These are phyloP conservation scores for Pythium aphanidermatum DNA, from an alignment of 352 stramenopile species.

Conservation along the genomic window DNA sequence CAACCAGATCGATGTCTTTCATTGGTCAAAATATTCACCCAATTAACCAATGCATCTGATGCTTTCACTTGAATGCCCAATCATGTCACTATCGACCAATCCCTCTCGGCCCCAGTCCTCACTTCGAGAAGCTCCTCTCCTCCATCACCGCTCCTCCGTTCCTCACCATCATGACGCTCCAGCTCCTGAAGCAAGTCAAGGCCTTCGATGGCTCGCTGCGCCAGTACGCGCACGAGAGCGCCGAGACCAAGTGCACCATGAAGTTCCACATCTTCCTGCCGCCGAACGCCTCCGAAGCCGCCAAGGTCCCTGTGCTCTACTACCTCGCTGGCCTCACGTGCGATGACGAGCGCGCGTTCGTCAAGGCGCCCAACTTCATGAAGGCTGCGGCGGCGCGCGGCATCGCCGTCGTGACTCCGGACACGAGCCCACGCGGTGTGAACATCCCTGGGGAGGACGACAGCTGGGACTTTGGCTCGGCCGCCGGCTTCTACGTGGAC, in stretches of 20 bases:
- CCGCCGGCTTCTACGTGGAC: slow-evolving; percentile 97
- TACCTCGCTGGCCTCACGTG: slow-evolving; percentile 97
- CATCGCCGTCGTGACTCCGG: slow-evolving; percentile 93
- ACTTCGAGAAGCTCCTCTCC: too few species aligned
- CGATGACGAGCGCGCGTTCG: slow-evolving; percentile 94
- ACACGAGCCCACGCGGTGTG: slow-evolving; percentile 93
- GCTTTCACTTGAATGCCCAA: too few species aligned
- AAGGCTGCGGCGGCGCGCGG: slow-evolving; percentile 84
- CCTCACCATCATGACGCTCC: slow-evolving; percentile 26
- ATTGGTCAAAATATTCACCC: too few species aligned
- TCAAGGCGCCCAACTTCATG: slow-evolving; percentile 92
- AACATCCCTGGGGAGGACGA: slow-evolving; percentile 93
- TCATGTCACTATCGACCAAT: too few species aligned
- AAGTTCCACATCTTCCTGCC: slow-evolving; percentile 90
- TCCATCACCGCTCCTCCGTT: too few species aligned
- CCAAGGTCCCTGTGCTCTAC: slow-evolving; percentile 88
- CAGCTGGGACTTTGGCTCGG: slow-evolving; percentile 95
- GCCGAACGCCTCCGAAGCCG: slow-evolving; percentile 40
- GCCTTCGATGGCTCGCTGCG: slow-evolving; percentile 77
- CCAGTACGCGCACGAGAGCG: slow-evolving; percentile 81
- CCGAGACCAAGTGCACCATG: slow-evolving; percentile 83
- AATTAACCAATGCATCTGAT: too few species aligned
- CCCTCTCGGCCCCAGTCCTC: too few species aligned
- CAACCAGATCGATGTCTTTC: too few species aligned
- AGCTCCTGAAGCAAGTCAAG: slow-evolving; percentile 72